phyloP scores from a whole-genome alignment of 2,329 filamentous ascomycete species.

The Aspergillus flavus region DNA sequence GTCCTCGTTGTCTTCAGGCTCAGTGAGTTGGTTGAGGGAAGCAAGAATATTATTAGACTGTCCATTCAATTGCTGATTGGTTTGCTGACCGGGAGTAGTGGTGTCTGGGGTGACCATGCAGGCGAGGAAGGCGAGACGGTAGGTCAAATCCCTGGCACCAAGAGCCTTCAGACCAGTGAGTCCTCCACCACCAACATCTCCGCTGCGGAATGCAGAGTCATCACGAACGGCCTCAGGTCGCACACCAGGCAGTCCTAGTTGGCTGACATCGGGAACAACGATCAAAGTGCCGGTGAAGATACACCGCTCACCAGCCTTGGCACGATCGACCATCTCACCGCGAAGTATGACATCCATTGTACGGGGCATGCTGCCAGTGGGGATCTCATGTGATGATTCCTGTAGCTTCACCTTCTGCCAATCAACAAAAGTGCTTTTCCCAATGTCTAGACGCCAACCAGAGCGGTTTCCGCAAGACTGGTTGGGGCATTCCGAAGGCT shows the following conservation, averaged over 20 bases:
- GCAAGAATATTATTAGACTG: conserved; percentile 83
- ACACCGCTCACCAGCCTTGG: conserved; percentile 97
- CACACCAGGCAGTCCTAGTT: conserved; percentile 85
- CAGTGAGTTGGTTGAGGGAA: conserved; percentile 73
- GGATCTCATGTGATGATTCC: conserved; percentile 97
- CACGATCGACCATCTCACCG: conserved; percentile 95
- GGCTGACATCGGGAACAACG: conserved; percentile 94
- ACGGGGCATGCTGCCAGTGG: conserved; percentile 96
- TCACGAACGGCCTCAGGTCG: conserved; percentile 83
- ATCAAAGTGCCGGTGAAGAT: conserved; percentile 96
- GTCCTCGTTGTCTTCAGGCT: conserved; percentile 74
- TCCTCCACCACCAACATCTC: conserved; percentile 80
- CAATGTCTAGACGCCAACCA: conserved; percentile 96
- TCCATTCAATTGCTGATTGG: conserved; percentile 68
- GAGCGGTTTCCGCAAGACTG: conserved; percentile 80
- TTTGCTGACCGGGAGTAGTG: conserved; percentile 73
- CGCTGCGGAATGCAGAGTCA: conserved; percentile 72
- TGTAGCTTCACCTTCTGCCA: conserved; percentile 99
- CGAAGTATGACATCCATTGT: conserved; percentile 97
- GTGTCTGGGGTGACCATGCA: conserved; percentile 95
- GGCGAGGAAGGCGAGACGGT: conserved; percentile 92
- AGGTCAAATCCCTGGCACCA: conserved; percentile 92
- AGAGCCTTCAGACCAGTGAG: conserved; percentile 87
- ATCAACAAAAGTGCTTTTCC: conserved; percentile 96
- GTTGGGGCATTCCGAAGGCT: conserved; percentile 95